Conservation (phyloP, 164 flowering plant genomes). For the Umbilicus rupestris region DNA sequence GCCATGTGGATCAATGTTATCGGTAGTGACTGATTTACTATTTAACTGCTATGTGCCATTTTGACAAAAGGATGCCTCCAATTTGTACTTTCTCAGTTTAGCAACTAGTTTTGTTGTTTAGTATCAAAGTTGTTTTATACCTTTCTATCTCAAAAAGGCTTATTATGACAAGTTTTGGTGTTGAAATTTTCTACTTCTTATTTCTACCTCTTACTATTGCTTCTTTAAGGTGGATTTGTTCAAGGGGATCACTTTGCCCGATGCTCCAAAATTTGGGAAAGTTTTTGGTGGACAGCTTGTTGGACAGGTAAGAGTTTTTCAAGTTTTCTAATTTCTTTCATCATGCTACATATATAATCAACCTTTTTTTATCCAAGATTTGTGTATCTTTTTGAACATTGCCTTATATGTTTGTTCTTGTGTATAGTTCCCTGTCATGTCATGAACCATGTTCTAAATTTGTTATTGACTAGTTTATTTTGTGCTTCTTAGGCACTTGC, state of each 20-base stretch:
- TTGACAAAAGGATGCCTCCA: background rate
- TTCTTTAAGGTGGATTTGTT: constrained; percentile 64
- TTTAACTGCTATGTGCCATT: background rate
- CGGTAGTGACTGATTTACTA: background rate
- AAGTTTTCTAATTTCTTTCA: background rate
- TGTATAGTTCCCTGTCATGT: background rate
- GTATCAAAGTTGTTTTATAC: background rate
- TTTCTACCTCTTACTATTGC: constrained; percentile 5
- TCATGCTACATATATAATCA: background rate
- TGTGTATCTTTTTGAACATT: background rate
- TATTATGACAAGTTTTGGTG: background rate
- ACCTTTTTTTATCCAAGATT: background rate
- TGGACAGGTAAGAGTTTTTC: constrained; percentile 65
- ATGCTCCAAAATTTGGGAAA: constrained; percentile 74
- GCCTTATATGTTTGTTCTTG: background rate
- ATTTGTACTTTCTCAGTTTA: background rate
- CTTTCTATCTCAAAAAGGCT: background rate
- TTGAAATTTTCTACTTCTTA: background rate
- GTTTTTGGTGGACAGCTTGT: constrained; percentile 93
- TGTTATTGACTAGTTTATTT: background rate
- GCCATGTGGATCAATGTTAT: background rate
- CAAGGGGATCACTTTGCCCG: constrained; percentile 73
- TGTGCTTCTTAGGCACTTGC: constrained; percentile 67
- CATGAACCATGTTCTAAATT: background rate
- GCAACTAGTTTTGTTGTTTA: background rate